A percentile compares a stretch with the other conserved stretches of the same genome.
These are phyloP conservation scores for Suhomyces yuchorum DNA, from an alignment of 1,139 yeast genomes.

Conservation along the genomic window DNA sequence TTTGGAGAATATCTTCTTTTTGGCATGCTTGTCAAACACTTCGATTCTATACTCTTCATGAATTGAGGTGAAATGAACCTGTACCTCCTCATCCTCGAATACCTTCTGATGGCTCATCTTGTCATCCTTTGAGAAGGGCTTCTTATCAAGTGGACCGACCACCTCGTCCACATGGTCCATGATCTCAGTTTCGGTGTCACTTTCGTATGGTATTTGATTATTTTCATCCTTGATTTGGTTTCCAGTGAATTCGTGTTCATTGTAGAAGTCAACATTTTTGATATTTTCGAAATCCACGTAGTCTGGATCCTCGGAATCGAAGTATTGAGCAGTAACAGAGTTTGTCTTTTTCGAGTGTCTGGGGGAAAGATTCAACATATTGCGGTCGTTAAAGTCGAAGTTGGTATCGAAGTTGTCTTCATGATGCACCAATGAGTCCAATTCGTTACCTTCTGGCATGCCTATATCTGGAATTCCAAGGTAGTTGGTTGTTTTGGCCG, in stretches of 20 bases:
- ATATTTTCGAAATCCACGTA: slow-evolving; percentile 14
- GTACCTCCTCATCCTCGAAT: slow-evolving; percentile 7
- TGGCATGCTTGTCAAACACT: slow-evolving; percentile 7
- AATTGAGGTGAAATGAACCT: slow-evolving; percentile 6
- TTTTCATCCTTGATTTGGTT: slow-evolving; percentile 3
- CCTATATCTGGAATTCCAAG: slow-evolving; percentile 24
- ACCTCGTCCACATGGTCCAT: slow-evolving; percentile 15
- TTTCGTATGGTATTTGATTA: slow-evolving; percentile 12
- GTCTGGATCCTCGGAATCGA: slow-evolving; percentile 11
- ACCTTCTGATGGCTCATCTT: slow-evolving; percentile 2
- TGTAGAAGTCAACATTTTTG: slow-evolving; percentile 9
- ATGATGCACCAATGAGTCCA: slow-evolving; percentile 19
- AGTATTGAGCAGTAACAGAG: slow-evolving; percentile 16
- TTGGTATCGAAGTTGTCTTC: slow-evolving; percentile 14
- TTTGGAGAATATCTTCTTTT: slow-evolving; percentile 6
- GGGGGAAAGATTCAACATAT: slow-evolving; percentile 14
- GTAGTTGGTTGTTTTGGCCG: slow-evolving; percentile 23
- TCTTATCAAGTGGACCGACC: slow-evolving; percentile 9
- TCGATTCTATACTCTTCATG: slow-evolving; percentile 9
- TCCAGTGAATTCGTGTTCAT: slow-evolving; percentile 11
- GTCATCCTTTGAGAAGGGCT: slow-evolving; percentile 5
- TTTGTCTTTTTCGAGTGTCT: slow-evolving; percentile 9
- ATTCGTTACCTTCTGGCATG: slow-evolving; percentile 14
- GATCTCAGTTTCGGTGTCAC: slow-evolving; percentile 22
- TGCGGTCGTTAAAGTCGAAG: slow-evolving; percentile 15